A percentile compares a stretch with the other conserved stretches of the same genome.
These are phyloP conservation scores for Neurospora sp. DNA, from an alignment of 495 filamentous ascomycete genomes.

Conservation along the genomic window DNA sequence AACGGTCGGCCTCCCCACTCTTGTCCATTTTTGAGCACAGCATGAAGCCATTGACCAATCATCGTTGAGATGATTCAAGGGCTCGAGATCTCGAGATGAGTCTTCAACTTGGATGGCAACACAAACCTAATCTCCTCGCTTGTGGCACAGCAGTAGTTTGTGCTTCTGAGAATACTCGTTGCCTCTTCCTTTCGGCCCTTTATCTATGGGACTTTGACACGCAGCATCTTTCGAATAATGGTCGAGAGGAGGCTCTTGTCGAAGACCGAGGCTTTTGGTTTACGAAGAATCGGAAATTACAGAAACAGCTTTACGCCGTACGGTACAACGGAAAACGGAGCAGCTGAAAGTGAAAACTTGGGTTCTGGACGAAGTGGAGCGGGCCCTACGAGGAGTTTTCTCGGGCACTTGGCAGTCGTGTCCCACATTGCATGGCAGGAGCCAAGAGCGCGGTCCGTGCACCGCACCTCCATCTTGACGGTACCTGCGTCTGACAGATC, in stretches of 20 bases:
- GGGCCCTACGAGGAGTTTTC: background rate
- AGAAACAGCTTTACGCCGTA: background rate
- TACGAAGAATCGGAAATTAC: background rate
- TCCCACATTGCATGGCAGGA: background rate
- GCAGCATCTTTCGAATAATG: background rate
- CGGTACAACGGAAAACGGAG: background rate
- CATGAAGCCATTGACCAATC: background rate
- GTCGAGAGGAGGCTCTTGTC: background rate
- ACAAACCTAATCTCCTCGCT: background rate
- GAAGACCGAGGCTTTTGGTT: background rate
- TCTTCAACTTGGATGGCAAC: background rate
- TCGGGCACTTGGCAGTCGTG: background rate
- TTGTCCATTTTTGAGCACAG: background rate
- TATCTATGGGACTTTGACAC: background rate
- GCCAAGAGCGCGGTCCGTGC: background rate
- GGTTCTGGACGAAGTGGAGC: background rate
- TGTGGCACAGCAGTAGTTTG: background rate
- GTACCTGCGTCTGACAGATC: background rate
- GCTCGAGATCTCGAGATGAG: background rate
- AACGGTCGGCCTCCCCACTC: background rate
- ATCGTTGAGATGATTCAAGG: background rate
- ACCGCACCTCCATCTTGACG: background rate
- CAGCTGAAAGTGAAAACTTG: background rate
- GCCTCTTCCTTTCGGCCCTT: background rate
- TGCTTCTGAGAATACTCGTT: background rate